Base-by-base conservation (phyloP, 768 basidiomycete genomes). In the Tylopilus sp. region DNA sequence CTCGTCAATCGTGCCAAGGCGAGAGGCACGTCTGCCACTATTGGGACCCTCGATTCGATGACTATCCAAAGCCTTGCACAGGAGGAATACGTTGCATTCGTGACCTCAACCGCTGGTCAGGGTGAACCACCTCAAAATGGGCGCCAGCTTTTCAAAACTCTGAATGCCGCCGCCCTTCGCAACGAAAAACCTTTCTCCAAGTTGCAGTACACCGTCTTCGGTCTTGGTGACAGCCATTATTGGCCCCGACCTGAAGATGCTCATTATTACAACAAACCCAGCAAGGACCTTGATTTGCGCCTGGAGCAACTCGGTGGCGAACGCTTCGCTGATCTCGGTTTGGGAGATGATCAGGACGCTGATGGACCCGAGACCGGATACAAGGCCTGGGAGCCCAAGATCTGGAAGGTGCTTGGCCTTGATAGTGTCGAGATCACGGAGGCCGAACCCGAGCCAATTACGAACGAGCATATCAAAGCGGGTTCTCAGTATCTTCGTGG, bases 401-500 rank as follows among this genome's bases (percentile, higher is more conserved):
- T 98, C 33, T 99, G 97, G 97, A 93, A 96, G 72, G 88, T 86
- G 1, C 77, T 98, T 26, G 94, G 96, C 46, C 94, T 98, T 42
- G 97, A 94, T 69, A 76, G 75, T 16, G 74, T 98, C 45, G 89
- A 97, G 68, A 83, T 98, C 19, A 81, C 78, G 29, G 97, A 98
- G 72, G 87, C 86, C 19, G 95, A 98, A 67, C 95, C 95, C 0
- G 95, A 98, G 62, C 85, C 92, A 1, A 96, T 99, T 70, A 98
- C 97, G 50, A 98, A 98, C 76, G 97, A 99, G 73, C 93, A 98
- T 72, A 98, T 98, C 81, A 99, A 98, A 76, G 97, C 90, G 44
- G 94, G 96, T 6, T 92, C 89, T 43, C 83, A 86, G 51, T 98
- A 88, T 74, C 81, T 98, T 21, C 89, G 97, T 48, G 97, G 97